Conservation (phyloP, 2,329 filamentous ascomycete genomes). For the Chaetomium olivaceum region DNA sequence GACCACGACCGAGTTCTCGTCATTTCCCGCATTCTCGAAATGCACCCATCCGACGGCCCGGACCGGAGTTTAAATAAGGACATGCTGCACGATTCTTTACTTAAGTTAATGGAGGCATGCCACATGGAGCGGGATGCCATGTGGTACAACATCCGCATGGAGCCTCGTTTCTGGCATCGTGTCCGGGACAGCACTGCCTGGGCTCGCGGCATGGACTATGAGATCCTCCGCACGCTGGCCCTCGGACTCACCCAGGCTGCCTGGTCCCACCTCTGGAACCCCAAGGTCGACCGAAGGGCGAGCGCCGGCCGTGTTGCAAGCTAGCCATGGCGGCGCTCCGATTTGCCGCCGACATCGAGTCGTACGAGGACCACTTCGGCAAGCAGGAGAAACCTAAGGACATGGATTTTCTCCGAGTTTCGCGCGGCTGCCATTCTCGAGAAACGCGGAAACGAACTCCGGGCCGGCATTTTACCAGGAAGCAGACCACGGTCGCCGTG, state of each 20-base stretch:
- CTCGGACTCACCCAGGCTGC: slow-evolving; percentile 1
- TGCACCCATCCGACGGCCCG: background rate
- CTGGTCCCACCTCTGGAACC: background rate
- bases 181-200: background rate
- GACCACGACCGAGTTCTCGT: background rate
- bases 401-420: background rate
- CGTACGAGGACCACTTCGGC: background rate
- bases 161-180: background rate
- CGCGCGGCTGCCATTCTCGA: background rate
- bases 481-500: background rate
- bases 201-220: background rate
- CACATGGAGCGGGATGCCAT: background rate
- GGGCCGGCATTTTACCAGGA: background rate
- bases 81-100: background rate
- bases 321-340: slow-evolving; percentile 2
- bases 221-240: background rate
- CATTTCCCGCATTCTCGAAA: background rate
- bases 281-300: background rate
- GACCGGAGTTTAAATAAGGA: background rate
- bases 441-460: background rate
- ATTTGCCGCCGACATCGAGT: background rate
- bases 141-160: background rate
- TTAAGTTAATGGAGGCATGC: background rate
- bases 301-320: background rate
- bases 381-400: background rate